Base-by-base conservation (phyloP, 2,329 filamentous ascomycete genomes). In the Mollisiaceae sp. region DNA sequence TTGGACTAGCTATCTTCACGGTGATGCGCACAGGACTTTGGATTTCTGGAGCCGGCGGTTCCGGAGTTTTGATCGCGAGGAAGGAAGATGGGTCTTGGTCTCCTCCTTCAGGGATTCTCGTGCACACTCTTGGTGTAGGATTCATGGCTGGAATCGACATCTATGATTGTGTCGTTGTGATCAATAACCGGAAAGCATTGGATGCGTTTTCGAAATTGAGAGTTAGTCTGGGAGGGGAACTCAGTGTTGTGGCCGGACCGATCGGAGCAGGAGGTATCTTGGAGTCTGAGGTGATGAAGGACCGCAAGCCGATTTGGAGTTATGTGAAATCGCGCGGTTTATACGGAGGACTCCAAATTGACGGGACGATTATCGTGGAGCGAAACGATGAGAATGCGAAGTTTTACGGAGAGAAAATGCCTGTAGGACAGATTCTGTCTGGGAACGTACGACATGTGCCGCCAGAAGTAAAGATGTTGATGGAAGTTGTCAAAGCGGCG, bases 1-100 rank as follows among this genome's bases (percentile, higher is more conserved):
- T 94, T 71, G 94, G 92, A 14, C 85, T 98, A 61, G 94, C 93
- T 61, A 91, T 98, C 71, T 97, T 97, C 81, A 97, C 94, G 0
- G 97, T 93, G 43, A 97, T 97, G 93, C 89, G 94, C 65, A 94
- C 92, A 9, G 94, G 94, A 18, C 82, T 97, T 38, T 97, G 93
- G 91, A 85, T 97, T 72, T 94, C 92, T 56, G 94, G 94, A 56
- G 94, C 93, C 14, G 94, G 94, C 27, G 94, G 94, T 47, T 94
- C 92, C 64, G 94, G 94, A 60, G 87, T 98, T 43, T 83, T 98
- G 47, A 88, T 97, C 65, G 94, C 90, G 22, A 87, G 92, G 91
- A 73, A 71, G 84, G 89, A 90, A 45, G 94, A 97, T 71, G 93
- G 93, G 12, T 89, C 88, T 68, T 97, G 94, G 94, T 95, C 92